Conservation (phyloP, 352 stramenopile species). For the Peronosclerospora sorghi region DNA sequence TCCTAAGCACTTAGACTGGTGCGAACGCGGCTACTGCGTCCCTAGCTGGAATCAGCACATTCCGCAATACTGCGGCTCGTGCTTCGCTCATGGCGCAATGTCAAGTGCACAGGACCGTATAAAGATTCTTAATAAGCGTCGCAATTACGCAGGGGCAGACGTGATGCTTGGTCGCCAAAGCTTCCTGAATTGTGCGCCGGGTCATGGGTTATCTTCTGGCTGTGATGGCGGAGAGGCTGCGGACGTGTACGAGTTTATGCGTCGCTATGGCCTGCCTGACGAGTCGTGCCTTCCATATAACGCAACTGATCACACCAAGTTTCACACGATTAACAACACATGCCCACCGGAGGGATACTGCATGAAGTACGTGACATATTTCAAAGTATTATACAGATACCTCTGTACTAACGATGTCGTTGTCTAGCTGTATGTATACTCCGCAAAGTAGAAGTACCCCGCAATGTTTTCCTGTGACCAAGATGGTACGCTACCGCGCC, state of each 20-base stretch:
- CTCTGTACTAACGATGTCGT: not conserved
- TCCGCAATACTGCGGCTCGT: conserved; percentile 81
- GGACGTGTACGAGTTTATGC: conserved; percentile 79
- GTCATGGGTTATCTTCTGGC: conserved; percentile 48
- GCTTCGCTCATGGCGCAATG: conserved; percentile 67
- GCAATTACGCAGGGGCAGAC: conserved; percentile 46
- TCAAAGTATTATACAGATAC: not conserved
- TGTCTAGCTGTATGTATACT: conserved; percentile 65
- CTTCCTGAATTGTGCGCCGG: conserved; percentile 73
- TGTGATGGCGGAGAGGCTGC: conserved; percentile 61
- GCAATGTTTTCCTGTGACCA: conserved; percentile 62
- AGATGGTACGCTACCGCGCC: conserved; percentile 71
- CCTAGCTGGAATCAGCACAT: conserved; percentile 83
- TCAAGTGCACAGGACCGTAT: conserved; percentile 70
- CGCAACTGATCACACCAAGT: conserved; percentile 76
- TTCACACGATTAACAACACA: conserved; percentile 45
- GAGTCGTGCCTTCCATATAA: conserved; percentile 78
- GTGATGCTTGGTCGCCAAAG: conserved; percentile 72
- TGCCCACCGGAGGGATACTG: conserved; percentile 68
- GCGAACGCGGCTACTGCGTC: conserved; percentile 61
- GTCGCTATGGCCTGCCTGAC: conserved; percentile 55
- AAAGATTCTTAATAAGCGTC: conserved; percentile 68
- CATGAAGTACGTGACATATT: conserved; percentile 53
- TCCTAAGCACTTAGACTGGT: conserved; percentile 86
- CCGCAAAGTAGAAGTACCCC: conserved; percentile 30